phyloP scores from a whole-genome alignment of 805 yeast genomes.

The Candida tammaniensis region DNA sequence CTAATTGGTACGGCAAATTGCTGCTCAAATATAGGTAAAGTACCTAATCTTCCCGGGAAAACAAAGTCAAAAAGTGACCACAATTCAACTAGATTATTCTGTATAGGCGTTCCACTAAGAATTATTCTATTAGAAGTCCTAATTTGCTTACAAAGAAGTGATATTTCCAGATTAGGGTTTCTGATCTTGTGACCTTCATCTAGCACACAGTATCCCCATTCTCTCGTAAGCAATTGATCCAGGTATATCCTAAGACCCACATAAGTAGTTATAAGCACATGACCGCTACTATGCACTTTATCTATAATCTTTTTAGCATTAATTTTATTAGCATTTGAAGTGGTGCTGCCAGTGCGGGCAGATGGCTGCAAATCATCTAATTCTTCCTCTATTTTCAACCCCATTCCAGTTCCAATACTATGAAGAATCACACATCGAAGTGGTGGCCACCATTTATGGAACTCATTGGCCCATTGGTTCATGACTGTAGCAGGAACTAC shows the following conservation, averaged over 20 bases:
- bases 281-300: conserved; percentile 65
- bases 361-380: conserved; percentile 10
- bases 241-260: conserved; percentile 77
- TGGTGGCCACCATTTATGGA: conserved; percentile 98
- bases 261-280: conserved; percentile 86
- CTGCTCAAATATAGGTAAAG: conserved; percentile 88
- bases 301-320: conserved; percentile 51
- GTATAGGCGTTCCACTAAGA: conserved; percentile 94
- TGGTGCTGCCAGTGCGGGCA: conserved; percentile 8
- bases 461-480: conserved; percentile 95
- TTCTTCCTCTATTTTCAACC: conserved; percentile 29
- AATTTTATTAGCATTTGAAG: conserved; percentile 28
- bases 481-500: conserved; percentile 97
- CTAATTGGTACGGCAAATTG: conserved; percentile 93
- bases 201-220: conserved; percentile 88
- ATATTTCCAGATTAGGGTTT: conserved; percentile 88
- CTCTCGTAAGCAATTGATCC: conserved; percentile 54
- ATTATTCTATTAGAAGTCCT: conserved; percentile 84
- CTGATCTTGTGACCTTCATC: conserved; percentile 98
- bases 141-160: conserved; percentile 79
- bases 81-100: conserved; percentile 83
- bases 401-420: conserved; percentile 89
- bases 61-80: conserved; percentile 97
- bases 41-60: conserved; percentile 92
- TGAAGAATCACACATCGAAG: conserved; percentile 82